phyloP scores from a whole-genome alignment of 495 filamentous ascomycete genomes.

The Daldinia decipiens region DNA sequence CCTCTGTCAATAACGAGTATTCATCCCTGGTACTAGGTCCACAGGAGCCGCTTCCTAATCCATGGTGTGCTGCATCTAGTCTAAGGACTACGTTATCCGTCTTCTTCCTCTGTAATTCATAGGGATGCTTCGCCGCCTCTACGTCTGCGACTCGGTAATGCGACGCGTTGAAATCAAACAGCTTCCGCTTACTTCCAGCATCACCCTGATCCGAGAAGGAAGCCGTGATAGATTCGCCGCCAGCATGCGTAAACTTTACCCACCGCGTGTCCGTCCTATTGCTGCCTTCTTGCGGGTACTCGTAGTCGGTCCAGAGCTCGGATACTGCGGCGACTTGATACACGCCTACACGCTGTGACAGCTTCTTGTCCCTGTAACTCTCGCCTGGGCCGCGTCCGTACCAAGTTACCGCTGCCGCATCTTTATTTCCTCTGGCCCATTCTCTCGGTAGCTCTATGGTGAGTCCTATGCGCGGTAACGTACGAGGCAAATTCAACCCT shows the following conservation, averaged over 20 bases:
- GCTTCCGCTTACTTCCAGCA: conserved; percentile 35
- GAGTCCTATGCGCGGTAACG: conserved; percentile 67
- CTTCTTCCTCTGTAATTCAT: conserved; percentile 62
- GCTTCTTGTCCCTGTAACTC: conserved; percentile 69
- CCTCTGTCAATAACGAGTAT: conserved; percentile 52
- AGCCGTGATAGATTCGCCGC: conserved; percentile 52
- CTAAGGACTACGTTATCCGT: conserved; percentile 64
- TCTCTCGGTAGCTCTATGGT: conserved; percentile 53
- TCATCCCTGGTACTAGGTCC: conserved; percentile 67
- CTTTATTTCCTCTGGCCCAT: conserved; percentile 45
- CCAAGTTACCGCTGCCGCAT: conserved; percentile 59
- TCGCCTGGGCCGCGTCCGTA: conserved; percentile 72
- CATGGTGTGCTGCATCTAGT: conserved; percentile 65
- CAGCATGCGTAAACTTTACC: conserved; percentile 54
- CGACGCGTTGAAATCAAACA: conserved; percentile 64
- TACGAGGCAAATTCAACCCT: conserved; percentile 57
- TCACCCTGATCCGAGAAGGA: conserved; percentile 38
- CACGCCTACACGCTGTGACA: conserved; percentile 62
- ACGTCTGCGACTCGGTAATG: conserved; percentile 61
- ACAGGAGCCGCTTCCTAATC: conserved; percentile 69
- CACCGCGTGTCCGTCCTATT: conserved; percentile 69
- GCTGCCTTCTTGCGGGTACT: conserved; percentile 71
- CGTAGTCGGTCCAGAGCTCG: conserved; percentile 66
- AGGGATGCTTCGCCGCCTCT: conserved; percentile 66
- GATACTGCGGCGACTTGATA: conserved; percentile 54